Percentiles rank a stretch among this genome's conserved stretches.
These are phyloP conservation scores for Arthrobotrys conoides DNA, from an alignment of 2,329 filamentous ascomycete species.

Conservation along the genomic window DNA sequence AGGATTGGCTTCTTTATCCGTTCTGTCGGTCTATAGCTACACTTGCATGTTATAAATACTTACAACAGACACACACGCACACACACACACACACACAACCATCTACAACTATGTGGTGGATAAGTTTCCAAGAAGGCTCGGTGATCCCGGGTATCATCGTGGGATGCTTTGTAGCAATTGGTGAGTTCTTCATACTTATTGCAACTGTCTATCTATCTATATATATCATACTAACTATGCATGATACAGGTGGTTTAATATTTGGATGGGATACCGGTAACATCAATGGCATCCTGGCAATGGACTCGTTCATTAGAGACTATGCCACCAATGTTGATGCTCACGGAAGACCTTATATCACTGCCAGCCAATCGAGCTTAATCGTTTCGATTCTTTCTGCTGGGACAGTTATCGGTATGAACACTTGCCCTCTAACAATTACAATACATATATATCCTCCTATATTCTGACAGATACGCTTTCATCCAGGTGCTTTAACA, in stretches of 20 bases:
- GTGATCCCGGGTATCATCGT: constrained; percentile 59
- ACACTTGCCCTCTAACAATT: constrained; percentile 73
- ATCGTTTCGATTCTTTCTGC: constrained; percentile 82
- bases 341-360: constrained; percentile 49
- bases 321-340: constrained; percentile 36
- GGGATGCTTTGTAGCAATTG: constrained; percentile 60
- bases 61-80: no score
- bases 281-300: constrained; percentile 74
- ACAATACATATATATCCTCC: constrained; percentile 71
- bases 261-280: constrained; percentile 70
- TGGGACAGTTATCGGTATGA: constrained; percentile 82
- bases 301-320: constrained; percentile 66
- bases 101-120: constrained; percentile 57
- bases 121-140: constrained; percentile 57
- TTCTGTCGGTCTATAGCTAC: constrained; percentile 1
- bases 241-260: constrained; percentile 48
- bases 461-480: constrained; percentile 71
- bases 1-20: constrained; percentile 13
- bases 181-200: constrained; percentile 20
- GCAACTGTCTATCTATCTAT: background rate
- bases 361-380: constrained; percentile 71
- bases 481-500: constrained; percentile 77
- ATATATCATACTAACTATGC: constrained; percentile 7
- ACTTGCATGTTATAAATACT: constrained; percentile 18
- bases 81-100: no score